Conservation (phyloP, 2,329 filamentous ascomycete species). For the Colletotrichum australisinense region DNA sequence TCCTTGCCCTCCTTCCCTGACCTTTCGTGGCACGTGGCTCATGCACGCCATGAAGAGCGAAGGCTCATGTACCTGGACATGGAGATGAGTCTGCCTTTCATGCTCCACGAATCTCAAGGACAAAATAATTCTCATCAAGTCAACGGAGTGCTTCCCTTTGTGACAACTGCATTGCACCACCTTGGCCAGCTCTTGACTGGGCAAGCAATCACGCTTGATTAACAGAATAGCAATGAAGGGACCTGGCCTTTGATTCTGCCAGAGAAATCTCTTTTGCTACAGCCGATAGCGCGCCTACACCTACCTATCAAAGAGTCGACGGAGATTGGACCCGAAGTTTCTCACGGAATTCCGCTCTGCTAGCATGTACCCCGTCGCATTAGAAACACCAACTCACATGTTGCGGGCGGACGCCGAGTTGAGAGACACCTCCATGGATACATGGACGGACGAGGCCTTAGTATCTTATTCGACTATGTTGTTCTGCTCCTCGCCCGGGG, state of each 20-base stretch:
- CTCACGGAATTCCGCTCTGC: conserved; percentile 20
- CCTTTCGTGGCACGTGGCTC: background rate
- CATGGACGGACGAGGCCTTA: background rate
- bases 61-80: background rate
- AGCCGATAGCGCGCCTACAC: background rate
- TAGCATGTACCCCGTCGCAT: background rate
- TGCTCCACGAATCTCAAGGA: background rate
- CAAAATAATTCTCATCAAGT: background rate
- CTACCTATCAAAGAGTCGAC: background rate
- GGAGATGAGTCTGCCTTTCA: background rate
- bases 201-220: background rate
- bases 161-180: background rate
- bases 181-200: background rate
- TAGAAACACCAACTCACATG: background rate
- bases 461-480: background rate
- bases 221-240: background rate
- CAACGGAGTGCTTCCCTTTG: background rate
- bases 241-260: background rate
- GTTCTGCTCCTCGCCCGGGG: background rate
- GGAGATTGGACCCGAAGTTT: background rate
- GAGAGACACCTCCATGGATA: background rate
- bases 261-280: background rate
- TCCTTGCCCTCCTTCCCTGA: background rate
- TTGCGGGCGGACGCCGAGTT: background rate
- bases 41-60: conserved; percentile 7